phyloP scores from a whole-genome alignment of 2,329 filamentous ascomycete species.

The Beauveria sp. region DNA sequence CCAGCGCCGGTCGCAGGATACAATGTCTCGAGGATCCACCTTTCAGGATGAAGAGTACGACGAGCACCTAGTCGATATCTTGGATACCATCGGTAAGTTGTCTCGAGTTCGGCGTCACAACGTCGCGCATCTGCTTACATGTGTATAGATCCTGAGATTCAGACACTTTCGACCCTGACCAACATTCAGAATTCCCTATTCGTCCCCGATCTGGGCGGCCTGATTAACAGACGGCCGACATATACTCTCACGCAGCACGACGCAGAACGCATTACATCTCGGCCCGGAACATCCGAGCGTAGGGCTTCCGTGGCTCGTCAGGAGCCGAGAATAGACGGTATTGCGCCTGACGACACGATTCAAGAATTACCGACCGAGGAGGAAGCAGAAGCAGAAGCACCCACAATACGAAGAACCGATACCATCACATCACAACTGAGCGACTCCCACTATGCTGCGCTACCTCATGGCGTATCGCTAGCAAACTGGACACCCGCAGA shows the following conservation, averaged over 20 bases:
- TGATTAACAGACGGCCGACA: conserved; percentile 69
- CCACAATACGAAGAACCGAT: conserved; percentile 30
- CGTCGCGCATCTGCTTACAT: conserved; percentile 10
- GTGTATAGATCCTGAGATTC: conserved; percentile 71
- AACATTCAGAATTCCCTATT: conserved; percentile 90
- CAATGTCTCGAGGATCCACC: background rate
- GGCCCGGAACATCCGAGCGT: conserved; percentile 3
- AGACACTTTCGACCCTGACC: conserved; percentile 73
- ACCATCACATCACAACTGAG: conserved; percentile 63
- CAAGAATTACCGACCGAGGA: conserved; percentile 16
- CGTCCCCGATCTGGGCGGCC: conserved; percentile 68
- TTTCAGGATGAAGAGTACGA: conserved; percentile 26
- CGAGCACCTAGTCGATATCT: conserved; percentile 31
- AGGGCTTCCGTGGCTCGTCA: background rate
- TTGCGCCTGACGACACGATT: conserved; percentile 17
- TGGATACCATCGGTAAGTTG: conserved; percentile 31
- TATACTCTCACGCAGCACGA: conserved; percentile 58
- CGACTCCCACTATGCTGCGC: conserved; percentile 67
- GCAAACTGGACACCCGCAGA: conserved; percentile 70
- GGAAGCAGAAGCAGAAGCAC: conserved; percentile 13
- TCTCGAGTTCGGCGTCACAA: background rate
- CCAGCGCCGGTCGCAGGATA: conserved; percentile 1
- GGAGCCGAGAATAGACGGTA: conserved; percentile 16
- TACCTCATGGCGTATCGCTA: conserved; percentile 65
- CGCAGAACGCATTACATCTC: conserved; percentile 3